A percentile compares a stretch with the other conserved stretches of the same genome.
Conservation (phyloP, 2,329 filamentous ascomycete genomes). For the Leptodontidium sp. region DNA sequence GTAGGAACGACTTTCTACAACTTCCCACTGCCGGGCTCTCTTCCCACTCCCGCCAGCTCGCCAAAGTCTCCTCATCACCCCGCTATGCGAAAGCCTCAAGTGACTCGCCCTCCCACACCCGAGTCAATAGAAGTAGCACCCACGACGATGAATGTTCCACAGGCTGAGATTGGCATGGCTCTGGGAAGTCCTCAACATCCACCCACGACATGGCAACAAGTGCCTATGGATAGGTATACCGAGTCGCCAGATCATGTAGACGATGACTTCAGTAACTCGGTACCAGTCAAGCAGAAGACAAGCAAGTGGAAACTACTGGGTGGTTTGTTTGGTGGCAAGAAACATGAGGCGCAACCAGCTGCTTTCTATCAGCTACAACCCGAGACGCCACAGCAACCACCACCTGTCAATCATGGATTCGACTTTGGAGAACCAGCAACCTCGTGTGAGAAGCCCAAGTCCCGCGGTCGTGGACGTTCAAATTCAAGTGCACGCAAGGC, state of each 20-base stretch:
- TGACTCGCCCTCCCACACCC: slow-evolving; percentile 32
- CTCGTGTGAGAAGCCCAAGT: slow-evolving; percentile 31
- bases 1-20: slow-evolving; percentile 42
- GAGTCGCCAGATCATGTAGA: slow-evolving; percentile 39
- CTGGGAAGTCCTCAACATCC: slow-evolving; percentile 71
- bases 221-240: slow-evolving; percentile 25
- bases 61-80: slow-evolving; percentile 31
- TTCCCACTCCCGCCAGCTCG: slow-evolving; percentile 36
- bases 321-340: slow-evolving; percentile 54
- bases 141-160: slow-evolving; percentile 32
- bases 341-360: slow-evolving; percentile 46
- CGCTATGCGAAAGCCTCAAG: slow-evolving; percentile 31
- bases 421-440: slow-evolving; percentile 23
- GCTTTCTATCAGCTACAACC: slow-evolving; percentile 46
- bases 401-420: slow-evolving; percentile 25
- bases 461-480: slow-evolving; percentile 35
- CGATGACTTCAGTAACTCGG: slow-evolving; percentile 23
- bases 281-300: slow-evolving; percentile 51
- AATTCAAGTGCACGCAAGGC: slow-evolving; percentile 37
- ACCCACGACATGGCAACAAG: slow-evolving; percentile 38
- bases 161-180: slow-evolving; percentile 71
- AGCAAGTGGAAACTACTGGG: slow-evolving; percentile 69
- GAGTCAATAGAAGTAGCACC: slow-evolving; percentile 33
- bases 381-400: slow-evolving; percentile 29
- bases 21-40: slow-evolving; percentile 41